These are phyloP conservation scores for Golubevia sp. DNA, from an alignment of 1,284 basidiomycete species.

Conservation along the genomic window DNA sequence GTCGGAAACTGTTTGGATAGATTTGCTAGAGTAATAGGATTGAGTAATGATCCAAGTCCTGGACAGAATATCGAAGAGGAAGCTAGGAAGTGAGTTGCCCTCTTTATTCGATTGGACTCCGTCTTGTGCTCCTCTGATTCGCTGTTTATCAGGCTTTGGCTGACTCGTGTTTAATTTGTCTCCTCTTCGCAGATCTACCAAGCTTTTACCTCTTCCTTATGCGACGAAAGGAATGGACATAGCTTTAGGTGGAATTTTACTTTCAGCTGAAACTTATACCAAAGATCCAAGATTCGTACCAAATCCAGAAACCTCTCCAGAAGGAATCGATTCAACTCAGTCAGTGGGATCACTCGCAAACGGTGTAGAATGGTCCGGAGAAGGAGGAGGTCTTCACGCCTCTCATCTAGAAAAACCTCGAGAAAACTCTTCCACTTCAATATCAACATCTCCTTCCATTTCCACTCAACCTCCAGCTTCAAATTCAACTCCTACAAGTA, in stretches of 20 bases:
- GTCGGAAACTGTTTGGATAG: constrained; percentile 98
- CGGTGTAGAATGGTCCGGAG: constrained; percentile 15
- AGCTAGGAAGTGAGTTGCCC: constrained; percentile 76
- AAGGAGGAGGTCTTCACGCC: constrained; percentile 62
- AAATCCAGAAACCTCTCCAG: too few relatives aligned
- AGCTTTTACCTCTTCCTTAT: constrained; percentile 84
- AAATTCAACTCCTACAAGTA: too few relatives aligned
- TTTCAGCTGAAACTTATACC: constrained; percentile 83
- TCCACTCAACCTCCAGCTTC: too few relatives aligned
- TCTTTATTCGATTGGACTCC: neutral
- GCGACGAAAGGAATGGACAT: constrained; percentile 99
- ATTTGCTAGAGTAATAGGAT: constrained; percentile 92
- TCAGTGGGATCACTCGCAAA: constrained; percentile 20
- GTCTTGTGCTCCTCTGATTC: neutral
- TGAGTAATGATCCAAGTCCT: constrained; percentile 94
- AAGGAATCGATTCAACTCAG: too few relatives aligned
- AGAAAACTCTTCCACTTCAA: too few relatives aligned
- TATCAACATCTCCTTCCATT: too few relatives aligned
- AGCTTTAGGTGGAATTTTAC: constrained; percentile 88
- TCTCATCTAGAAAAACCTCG: too few relatives aligned
- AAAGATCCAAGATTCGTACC: too few relatives aligned
- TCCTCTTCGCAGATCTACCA: constrained; percentile 42
- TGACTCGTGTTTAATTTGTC: neutral
- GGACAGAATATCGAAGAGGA: constrained; percentile 99
- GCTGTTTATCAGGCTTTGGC: constrained; percentile 3